Conservation (phyloP, 2,329 filamentous ascomycete species). For the Ophiostoma pallidulum region DNA sequence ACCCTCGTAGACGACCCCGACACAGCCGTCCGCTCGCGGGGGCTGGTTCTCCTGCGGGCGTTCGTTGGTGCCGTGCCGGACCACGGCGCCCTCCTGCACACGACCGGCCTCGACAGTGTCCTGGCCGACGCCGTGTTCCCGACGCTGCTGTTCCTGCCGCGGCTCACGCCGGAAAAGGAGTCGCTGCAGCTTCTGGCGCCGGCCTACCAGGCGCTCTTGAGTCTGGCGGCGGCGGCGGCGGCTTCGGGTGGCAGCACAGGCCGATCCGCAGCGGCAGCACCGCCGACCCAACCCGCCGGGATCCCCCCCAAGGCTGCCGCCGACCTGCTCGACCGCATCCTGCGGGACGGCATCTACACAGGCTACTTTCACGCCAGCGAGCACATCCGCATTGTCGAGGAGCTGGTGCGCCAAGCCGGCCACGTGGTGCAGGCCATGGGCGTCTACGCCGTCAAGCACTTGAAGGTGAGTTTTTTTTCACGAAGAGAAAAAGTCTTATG, state of each 20-base stretch:
- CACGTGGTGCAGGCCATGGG: slow-evolving; percentile 47
- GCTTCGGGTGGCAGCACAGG: slow-evolving; percentile 15
- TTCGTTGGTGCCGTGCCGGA: slow-evolving; percentile 49
- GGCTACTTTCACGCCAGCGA: slow-evolving; percentile 50
- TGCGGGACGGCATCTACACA: slow-evolving; percentile 47
- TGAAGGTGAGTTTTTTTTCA: slow-evolving; percentile 40
- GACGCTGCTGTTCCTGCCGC: slow-evolving; percentile 66
- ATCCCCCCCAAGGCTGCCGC: neutral
- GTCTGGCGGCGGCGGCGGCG: slow-evolving; percentile 33
- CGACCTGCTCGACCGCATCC: slow-evolving; percentile 40
- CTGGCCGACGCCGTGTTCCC: slow-evolving; percentile 63
- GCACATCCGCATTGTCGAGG: slow-evolving; percentile 45
- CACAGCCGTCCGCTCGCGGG: slow-evolving; percentile 41
- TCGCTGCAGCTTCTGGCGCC: slow-evolving; percentile 53
- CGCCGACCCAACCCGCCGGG: slow-evolving; percentile 18
- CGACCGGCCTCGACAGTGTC: slow-evolving; percentile 55
- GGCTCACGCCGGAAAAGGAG: slow-evolving; percentile 63
- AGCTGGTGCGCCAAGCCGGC: slow-evolving; percentile 43
- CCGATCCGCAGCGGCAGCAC: neutral
- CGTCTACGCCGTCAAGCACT: slow-evolving; percentile 55
- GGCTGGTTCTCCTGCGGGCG: slow-evolving; percentile 41
- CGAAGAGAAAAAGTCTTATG: no score
- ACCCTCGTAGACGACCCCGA: slow-evolving; percentile 57
- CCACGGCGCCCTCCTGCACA: slow-evolving; percentile 7
- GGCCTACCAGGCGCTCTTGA: slow-evolving; percentile 58